phyloP scores from a whole-genome alignment of 306 rosid species.

The Fragaria iinumae region DNA sequence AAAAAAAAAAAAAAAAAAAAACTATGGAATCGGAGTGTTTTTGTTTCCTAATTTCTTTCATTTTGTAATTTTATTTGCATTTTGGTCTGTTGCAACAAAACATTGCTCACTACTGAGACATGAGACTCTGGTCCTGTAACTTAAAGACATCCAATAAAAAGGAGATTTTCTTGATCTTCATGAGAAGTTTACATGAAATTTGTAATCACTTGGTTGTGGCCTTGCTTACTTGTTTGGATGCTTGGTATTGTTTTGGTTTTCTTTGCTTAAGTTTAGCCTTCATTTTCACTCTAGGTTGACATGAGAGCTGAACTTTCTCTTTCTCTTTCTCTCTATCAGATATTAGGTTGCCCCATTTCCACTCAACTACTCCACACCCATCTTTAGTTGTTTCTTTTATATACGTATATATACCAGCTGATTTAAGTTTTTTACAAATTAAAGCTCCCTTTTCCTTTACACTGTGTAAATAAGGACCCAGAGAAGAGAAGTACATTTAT shows the following conservation, averaged over 20 bases:
- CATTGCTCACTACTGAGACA: too few species aligned
- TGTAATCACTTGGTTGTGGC: background rate
- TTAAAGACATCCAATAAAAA: too few species aligned
- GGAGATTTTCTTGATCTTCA: too few species aligned
- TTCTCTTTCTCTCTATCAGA: conserved; percentile 26
- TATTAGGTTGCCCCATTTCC: conserved; percentile 61
- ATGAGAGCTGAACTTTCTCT: conserved; percentile 49
- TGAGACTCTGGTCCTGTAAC: too few species aligned
- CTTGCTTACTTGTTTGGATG: background rate
- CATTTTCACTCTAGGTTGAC: conserved; percentile 71
- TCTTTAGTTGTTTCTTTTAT: conserved; percentile 23
- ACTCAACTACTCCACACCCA: conserved; percentile 47
- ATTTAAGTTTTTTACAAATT: conserved; percentile 16
- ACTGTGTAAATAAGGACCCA: conserved; percentile 34
- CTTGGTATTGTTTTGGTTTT: background rate
- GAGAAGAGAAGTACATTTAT: conserved; percentile 35
- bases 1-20: too few species aligned
- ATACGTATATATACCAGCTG: conserved; percentile 5
- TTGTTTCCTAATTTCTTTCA: too few species aligned
- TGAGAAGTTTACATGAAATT: background rate
- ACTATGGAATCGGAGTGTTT: too few species aligned
- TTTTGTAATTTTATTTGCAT: too few species aligned
- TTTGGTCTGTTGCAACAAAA: too few species aligned
- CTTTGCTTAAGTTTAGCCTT: conserved; percentile 31
- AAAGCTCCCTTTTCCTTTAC: conserved; percentile 31